Conservation (phyloP, 805 yeast species). For the Metschnikowia lachancei region DNA sequence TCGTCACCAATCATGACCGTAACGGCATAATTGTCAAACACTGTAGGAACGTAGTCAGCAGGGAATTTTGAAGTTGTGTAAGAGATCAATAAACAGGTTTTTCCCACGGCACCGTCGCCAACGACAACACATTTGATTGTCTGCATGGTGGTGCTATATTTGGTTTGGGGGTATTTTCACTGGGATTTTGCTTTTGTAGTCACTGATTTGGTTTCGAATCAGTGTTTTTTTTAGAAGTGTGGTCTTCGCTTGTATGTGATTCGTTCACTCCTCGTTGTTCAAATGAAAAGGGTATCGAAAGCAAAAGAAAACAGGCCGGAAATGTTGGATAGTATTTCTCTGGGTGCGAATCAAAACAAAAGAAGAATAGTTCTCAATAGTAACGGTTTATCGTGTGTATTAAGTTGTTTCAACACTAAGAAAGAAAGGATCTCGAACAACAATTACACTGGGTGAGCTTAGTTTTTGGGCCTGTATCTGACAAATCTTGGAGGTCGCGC, state of each 20-base stretch:
- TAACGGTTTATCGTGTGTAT: not conserved
- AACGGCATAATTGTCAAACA: conserved; percentile 91
- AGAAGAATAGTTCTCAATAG: not conserved
- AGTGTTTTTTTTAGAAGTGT: conserved; percentile 4
- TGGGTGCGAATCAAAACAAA: not conserved
- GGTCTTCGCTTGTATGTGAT: conserved; percentile 4
- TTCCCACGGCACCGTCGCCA: conserved; percentile 99
- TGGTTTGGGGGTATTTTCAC: not conserved
- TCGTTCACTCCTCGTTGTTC: not conserved
- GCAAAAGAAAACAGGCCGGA: not conserved
- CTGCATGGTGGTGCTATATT: conserved; percentile 37
- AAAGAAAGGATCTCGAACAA: conserved; percentile 9
- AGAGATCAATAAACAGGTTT: conserved; percentile 90
- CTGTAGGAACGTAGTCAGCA: conserved; percentile 98
- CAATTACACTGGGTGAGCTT: conserved; percentile 10
- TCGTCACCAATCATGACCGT: conserved; percentile 97
- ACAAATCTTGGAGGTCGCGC: conserved; percentile 7
- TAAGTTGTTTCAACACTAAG: not conserved
- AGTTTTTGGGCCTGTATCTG: conserved; percentile 11
- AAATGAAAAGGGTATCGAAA: not conserved
- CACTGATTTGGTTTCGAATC: not conserved
- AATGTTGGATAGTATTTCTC: not conserved
- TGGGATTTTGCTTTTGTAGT: not conserved
- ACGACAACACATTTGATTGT: conserved; percentile 94
- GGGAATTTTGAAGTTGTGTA: conserved; percentile 97